phyloP scores from a whole-genome alignment of 805 yeast genomes.

The Wickerhamomyces bovis region DNA sequence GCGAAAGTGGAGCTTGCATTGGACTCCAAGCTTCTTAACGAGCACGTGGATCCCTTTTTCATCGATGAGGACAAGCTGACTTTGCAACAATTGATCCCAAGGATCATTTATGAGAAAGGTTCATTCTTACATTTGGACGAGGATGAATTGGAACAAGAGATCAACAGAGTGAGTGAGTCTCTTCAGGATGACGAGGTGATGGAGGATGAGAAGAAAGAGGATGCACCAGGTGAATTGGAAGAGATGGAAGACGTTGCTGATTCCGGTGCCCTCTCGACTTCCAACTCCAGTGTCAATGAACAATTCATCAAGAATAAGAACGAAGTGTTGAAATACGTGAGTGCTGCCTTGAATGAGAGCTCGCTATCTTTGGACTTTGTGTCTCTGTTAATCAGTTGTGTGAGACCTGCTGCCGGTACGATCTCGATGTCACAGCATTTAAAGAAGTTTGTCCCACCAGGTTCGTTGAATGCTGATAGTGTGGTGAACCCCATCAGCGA shows the following conservation, averaged over 20 bases:
- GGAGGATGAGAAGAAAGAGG: constrained; percentile 5
- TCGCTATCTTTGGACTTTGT: constrained; percentile 84
- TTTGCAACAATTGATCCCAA: constrained; percentile 50
- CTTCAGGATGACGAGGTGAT: neutral
- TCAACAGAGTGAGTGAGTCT: constrained; percentile 14
- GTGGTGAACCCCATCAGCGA: constrained; percentile 18
- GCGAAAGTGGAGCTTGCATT: constrained; percentile 14
- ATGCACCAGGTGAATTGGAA: neutral
- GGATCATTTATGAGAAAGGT: constrained; percentile 51
- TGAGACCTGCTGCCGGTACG: constrained; percentile 79
- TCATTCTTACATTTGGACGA: constrained; percentile 54
- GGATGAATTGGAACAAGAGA: constrained; percentile 40
- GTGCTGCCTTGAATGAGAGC: constrained; percentile 78
- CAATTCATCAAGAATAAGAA: constrained; percentile 44
- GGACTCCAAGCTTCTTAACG: constrained; percentile 20
- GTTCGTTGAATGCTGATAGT: constrained; percentile 54
- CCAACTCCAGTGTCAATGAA: constrained; percentile 22
- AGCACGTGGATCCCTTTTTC: constrained; percentile 20
- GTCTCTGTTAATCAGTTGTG: constrained; percentile 72
- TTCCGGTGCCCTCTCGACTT: constrained; percentile 13
- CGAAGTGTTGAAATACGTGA: constrained; percentile 47
- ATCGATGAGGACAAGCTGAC: constrained; percentile 32
- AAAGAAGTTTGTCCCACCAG: constrained; percentile 66
- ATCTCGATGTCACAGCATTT: constrained; percentile 85
- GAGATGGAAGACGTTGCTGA: neutral